Evolutionary conservation across 1,284 basidiomycete genomes (phyloP), one percentile per base, ranked within the genome.

Genomic region (Hypsizygus ulmarius): DNA sequence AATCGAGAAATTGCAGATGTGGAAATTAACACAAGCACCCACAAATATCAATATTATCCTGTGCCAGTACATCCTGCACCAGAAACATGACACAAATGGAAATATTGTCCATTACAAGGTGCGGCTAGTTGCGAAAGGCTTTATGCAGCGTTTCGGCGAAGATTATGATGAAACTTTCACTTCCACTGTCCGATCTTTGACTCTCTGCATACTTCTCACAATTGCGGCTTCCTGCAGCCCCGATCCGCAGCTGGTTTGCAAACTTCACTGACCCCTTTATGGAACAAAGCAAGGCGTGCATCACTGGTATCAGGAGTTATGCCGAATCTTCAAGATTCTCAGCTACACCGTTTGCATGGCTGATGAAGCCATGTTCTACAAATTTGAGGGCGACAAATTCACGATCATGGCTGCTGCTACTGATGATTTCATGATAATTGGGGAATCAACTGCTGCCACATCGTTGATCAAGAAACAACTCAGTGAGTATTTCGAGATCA

Each of bases 391-490:
- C 39, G 47, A 51, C 10, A 51, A 49, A 11, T 61, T 54, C 35
- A 55, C 52, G 6, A 58, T 64, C n/a, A 45, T 69, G 16, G 59
- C 63, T n/a, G 54, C 54, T 1, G 57, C 66, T 29, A 63, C 66
- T 15, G 60, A 69, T 35, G 61, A 70, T 43, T 66, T 69, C 52
- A 60, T 62, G 3, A 61, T 62, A 28, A 55, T 64, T 21, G 49
- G 58, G 10, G 48, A 62, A 28, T 60, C 56, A 5, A 35, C 37
- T 11, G 25, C 30, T 1, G 41, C 54, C 8, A 45, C 52, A 4
- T 21, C 52, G 12, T 19, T 40, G n/a, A 53, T 61, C 39, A 59
- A 60, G 25, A 36, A 50, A 1, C 50, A 59, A 37, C 52, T 68
- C 7, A 53, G 39, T 11, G 37, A 63, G 16, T 40, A 54, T 16